These are phyloP conservation scores for Aphanomyces invadans DNA, from an alignment of 352 stramenopile species.

Conservation along the genomic window DNA sequence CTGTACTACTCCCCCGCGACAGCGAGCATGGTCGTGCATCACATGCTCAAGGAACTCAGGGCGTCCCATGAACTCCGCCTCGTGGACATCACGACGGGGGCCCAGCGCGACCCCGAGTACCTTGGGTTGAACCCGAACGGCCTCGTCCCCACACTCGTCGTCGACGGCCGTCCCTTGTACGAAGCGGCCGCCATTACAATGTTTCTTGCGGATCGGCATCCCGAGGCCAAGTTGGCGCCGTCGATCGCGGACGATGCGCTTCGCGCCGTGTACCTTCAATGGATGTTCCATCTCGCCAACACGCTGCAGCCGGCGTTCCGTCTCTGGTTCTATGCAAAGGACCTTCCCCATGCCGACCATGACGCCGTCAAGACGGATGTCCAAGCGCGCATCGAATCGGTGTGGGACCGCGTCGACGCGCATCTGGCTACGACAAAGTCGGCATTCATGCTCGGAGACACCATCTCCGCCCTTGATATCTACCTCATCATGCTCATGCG, in stretches of 20 bases:
- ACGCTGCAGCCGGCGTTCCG: background rate
- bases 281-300: constrained; percentile 10
- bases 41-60: background rate
- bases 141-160: background rate
- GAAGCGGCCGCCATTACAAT: background rate
- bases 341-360: background rate
- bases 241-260: background rate
- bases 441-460: background rate
- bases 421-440: background rate
- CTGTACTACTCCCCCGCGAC: constrained; percentile 9
- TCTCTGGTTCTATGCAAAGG: constrained; percentile 1
- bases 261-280: background rate
- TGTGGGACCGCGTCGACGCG: background rate
- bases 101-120: background rate
- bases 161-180: constrained; percentile 1
- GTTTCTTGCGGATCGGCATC: constrained; percentile 6
- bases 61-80: constrained; percentile 1
- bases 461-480: background rate
- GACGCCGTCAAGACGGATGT: background rate
- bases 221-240: background rate
- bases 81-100: background rate
- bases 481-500: constrained; percentile 2
- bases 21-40: constrained; percentile 6
- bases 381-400: background rate
- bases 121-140: constrained; percentile 3